Percentiles rank a stretch among this genome's conserved stretches.
These are phyloP conservation scores for Paracoccidioides brasiliensis DNA, from an alignment of 2,329 filamentous ascomycete species.

Conservation along the genomic window DNA sequence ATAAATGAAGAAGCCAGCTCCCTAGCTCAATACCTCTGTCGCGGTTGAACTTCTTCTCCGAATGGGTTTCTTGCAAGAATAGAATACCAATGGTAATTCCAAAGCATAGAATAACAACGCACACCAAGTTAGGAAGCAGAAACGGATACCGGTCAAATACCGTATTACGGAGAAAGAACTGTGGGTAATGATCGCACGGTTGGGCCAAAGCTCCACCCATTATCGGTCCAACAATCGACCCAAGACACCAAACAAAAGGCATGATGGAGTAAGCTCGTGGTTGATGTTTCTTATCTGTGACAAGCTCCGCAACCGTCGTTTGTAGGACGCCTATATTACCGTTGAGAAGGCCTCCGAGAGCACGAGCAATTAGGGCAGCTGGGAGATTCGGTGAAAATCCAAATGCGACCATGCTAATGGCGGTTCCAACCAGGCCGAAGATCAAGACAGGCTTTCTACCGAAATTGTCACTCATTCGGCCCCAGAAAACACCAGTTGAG, in stretches of 20 bases:
- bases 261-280: conserved; percentile 92
- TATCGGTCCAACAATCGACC: conserved; percentile 85
- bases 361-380: conserved; percentile 73
- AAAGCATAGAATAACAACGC: conserved; percentile 60
- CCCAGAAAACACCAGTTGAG: conserved; percentile 85
- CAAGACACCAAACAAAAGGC: conserved; percentile 96
- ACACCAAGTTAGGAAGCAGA: conserved; percentile 83
- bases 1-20: conserved; percentile 46
- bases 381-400: conserved; percentile 76
- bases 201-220: conserved; percentile 82
- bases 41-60: conserved; percentile 59
- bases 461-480: conserved; percentile 76
- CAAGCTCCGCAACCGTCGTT: conserved; percentile 86
- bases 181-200: conserved; percentile 71
- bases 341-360: conserved; percentile 81
- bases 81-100: conserved; percentile 68
- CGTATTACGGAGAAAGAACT: conserved; percentile 55
- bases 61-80: conserved; percentile 90
- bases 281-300: conserved; percentile 87
- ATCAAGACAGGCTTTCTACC: conserved; percentile 87
- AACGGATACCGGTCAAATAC: conserved; percentile 84
- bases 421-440: conserved; percentile 79
- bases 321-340: conserved; percentile 94
- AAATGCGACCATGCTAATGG: conserved; percentile 82
- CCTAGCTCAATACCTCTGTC: conserved; percentile 70